Conservation (phyloP, 768 basidiomycete species). For the Suillus brevipes region DNA sequence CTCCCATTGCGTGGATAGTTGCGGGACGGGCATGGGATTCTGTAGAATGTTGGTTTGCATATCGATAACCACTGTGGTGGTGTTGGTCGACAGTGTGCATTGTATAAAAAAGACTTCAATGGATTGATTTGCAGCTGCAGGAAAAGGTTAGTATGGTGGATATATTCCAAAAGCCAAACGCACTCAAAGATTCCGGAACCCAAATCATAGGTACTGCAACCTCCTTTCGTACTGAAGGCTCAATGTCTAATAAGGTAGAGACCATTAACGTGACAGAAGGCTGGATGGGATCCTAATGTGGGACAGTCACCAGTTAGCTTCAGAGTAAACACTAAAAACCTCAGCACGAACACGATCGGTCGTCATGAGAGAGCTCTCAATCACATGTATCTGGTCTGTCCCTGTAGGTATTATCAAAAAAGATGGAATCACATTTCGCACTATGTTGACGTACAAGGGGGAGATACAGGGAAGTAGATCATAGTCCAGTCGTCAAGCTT, state of each 20-base stretch:
- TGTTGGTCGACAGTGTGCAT: not conserved
- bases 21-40: not conserved
- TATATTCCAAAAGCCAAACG: too few relatives aligned
- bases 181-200: not conserved
- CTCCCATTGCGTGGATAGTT: not conserved
- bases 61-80: not conserved
- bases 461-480: too few relatives aligned
- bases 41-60: not conserved
- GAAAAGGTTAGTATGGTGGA: not conserved
- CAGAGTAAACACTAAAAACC: too few relatives aligned
- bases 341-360: too few relatives aligned
- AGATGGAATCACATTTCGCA: not conserved
- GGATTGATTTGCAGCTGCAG: too few relatives aligned
- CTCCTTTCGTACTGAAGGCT: not conserved
- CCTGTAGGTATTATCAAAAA: not conserved
- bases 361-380: too few relatives aligned
- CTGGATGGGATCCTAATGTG: too few relatives aligned
- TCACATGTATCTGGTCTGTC: not conserved
- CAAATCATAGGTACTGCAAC: not conserved
- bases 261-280: not conserved
- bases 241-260: not conserved
- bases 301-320: too few relatives aligned
- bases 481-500: too few relatives aligned
- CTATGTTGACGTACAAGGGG: not conserved
- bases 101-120: not conserved